Percentiles rank a stretch among this genome's conserved stretches.
Evolutionary conservation across 140 eudicot species (phyloP).

Genomic region (Ambrosia hybrid): DNA sequence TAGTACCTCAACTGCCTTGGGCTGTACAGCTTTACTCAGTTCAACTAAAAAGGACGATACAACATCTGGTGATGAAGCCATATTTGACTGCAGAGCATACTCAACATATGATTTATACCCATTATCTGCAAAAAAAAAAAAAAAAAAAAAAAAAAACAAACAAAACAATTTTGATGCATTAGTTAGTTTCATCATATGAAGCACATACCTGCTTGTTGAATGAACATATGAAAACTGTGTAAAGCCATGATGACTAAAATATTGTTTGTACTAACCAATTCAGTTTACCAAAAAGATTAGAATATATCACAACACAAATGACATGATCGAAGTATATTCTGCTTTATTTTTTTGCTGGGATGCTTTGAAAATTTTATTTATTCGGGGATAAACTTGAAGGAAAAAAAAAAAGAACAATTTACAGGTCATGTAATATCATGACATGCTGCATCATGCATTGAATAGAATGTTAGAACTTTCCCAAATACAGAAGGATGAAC

Average conservation of each 20-base stretch:
- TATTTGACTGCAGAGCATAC: slow-evolving; percentile 67
- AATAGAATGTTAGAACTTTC: not conserved
- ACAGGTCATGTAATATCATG: slow-evolving; percentile 1
- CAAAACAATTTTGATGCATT: too few relatives aligned
- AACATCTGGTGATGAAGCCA: slow-evolving; percentile 90
- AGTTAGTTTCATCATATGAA: slow-evolving; percentile 6
- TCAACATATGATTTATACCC: slow-evolving; percentile 78
- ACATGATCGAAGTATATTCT: not conserved
- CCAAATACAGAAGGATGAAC: slow-evolving; percentile 33
- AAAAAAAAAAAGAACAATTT: slow-evolving; percentile 6
- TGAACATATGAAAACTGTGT: not conserved
- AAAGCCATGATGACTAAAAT: slow-evolving; percentile 2
- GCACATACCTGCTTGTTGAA: slow-evolving; percentile 2
- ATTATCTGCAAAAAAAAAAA: slow-evolving; percentile 54
- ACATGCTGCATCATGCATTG: slow-evolving; percentile 13
- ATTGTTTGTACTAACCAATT: not conserved
- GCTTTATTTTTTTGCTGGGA: slow-evolving; percentile 11
- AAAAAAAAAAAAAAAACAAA: not conserved
- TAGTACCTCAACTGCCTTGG: slow-evolving; percentile 86
- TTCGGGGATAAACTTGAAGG: not conserved
- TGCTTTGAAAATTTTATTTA: not conserved
- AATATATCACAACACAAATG: not conserved
- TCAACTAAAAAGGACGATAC: slow-evolving; percentile 69
- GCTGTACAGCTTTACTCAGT: slow-evolving; percentile 69
- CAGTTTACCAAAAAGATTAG: not conserved